Conservation (phyloP, 208 protist species). For the Phytomonas sp. region DNA sequence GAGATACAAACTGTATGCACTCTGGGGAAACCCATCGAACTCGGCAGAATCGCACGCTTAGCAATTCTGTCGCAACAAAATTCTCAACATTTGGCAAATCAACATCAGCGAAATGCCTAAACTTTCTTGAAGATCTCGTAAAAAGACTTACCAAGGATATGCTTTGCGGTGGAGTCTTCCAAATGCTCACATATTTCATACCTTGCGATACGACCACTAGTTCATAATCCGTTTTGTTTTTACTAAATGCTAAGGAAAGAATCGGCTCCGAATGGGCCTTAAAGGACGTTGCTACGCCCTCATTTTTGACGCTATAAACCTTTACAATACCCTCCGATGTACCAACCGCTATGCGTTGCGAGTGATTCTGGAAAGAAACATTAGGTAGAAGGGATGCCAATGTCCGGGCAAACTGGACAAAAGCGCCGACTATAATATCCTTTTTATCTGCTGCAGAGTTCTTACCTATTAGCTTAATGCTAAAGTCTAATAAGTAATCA, state of each 20-base stretch:
- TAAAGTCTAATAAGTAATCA: neutral
- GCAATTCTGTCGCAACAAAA: slow-evolving; percentile 6
- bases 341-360: slow-evolving; percentile 65
- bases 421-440: neutral
- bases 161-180: slow-evolving; percentile 31
- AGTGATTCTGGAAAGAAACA: slow-evolving; percentile 60
- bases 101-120: slow-evolving; percentile 20
- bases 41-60: slow-evolving; percentile 37
- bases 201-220: slow-evolving; percentile 60
- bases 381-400: slow-evolving; percentile 32
- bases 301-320: slow-evolving; percentile 64
- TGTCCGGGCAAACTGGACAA: neutral
- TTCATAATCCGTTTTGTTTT: slow-evolving; percentile 52
- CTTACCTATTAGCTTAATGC: neutral
- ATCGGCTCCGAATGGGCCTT: slow-evolving; percentile 38
- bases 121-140: slow-evolving; percentile 15
- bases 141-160: slow-evolving; percentile 32
- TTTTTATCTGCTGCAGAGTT: neutral
- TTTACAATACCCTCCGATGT: slow-evolving; percentile 42
- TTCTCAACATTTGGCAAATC: slow-evolving; percentile 17
- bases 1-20: slow-evolving; percentile 67
- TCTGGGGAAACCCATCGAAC: slow-evolving; percentile 78
- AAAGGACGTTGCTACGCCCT: slow-evolving; percentile 46
- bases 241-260: slow-evolving; percentile 65
- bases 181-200: slow-evolving; percentile 60